A percentile compares a stretch with the other conserved stretches of the same genome.
phyloP scores from a whole-genome alignment of 345 rosid genomes.

The Citrus hindsii region DNA sequence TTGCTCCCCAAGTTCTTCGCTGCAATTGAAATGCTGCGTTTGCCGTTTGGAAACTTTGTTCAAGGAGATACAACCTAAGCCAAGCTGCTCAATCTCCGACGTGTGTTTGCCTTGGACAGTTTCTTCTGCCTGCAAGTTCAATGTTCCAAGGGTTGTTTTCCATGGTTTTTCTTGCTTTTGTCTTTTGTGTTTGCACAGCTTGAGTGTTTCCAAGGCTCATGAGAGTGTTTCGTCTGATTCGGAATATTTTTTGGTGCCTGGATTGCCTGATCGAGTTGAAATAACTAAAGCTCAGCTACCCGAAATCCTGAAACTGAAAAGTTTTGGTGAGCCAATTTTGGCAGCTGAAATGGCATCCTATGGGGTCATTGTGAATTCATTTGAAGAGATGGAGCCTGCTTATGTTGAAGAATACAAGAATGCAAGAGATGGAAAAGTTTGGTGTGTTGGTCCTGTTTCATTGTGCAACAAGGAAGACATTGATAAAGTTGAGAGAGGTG shows the following conservation, averaged over 20 bases:
- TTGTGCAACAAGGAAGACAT: neutral
- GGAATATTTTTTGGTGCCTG: neutral
- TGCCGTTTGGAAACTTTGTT: neutral
- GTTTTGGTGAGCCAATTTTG: neutral
- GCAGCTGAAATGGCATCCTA: neutral
- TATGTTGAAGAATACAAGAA: neutral
- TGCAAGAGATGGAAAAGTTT: neutral
- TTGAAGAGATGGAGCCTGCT: neutral
- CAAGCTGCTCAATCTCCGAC: neutral
- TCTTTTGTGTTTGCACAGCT: neutral
- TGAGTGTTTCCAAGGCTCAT: neutral
- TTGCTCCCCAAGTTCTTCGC: neutral
- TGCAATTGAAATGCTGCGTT: neutral
- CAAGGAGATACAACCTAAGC: neutral
- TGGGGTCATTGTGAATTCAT: slow-evolving; percentile 3
- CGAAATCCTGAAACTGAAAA: neutral
- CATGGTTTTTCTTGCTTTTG: neutral
- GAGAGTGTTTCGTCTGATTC: neutral
- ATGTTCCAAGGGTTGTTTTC: neutral
- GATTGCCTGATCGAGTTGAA: neutral
- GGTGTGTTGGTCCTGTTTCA: neutral
- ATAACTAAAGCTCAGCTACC: neutral
- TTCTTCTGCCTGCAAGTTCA: neutral
- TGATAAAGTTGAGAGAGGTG: neutral
- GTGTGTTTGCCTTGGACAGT: neutral